These are phyloP conservation scores for Chamaecyparis obtusa DNA, from an alignment of 75 land plant genomes.

Conservation along the genomic window DNA sequence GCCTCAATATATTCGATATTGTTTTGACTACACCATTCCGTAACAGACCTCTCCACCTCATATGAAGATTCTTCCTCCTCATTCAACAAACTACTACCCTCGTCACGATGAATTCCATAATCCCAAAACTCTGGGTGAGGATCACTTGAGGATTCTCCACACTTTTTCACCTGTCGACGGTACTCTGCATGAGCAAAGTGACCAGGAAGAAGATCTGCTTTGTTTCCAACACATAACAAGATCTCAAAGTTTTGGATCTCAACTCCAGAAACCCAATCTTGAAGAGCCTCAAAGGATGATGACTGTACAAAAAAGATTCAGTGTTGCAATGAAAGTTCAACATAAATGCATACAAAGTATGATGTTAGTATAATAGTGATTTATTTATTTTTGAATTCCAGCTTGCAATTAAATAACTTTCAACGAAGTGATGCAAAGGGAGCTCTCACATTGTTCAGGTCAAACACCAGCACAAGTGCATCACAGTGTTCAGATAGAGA, in stretches of 20 bases:
- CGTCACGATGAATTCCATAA: constrained; percentile 72
- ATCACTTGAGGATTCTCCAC: constrained; percentile 59
- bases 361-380: neutral
- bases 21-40: constrained; percentile 79
- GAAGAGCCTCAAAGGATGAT: constrained; percentile 52
- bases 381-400: neutral
- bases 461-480: constrained; percentile 94
- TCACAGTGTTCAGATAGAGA: constrained; percentile 36
- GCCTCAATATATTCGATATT: constrained; percentile 91
- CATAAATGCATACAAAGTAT: neutral
- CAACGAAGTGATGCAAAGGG: neutral
- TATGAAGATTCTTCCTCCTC: constrained; percentile 57
- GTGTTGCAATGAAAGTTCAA: neutral
- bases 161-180: constrained; percentile 58
- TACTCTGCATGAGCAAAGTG: constrained; percentile 86
- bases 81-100: constrained; percentile 62
- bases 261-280: constrained; percentile 67
- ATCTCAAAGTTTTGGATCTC: constrained; percentile 71
- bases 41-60: constrained; percentile 44
- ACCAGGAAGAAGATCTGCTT: constrained; percentile 82
- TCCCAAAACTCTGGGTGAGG: constrained; percentile 61
- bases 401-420: neutral
- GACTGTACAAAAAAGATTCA: constrained; percentile 38
- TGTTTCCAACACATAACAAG: constrained; percentile 88
- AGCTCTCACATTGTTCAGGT: constrained; percentile 74